Conservation (phyloP, 257 asterid genomes). For the Solanum verrucosum region DNA sequence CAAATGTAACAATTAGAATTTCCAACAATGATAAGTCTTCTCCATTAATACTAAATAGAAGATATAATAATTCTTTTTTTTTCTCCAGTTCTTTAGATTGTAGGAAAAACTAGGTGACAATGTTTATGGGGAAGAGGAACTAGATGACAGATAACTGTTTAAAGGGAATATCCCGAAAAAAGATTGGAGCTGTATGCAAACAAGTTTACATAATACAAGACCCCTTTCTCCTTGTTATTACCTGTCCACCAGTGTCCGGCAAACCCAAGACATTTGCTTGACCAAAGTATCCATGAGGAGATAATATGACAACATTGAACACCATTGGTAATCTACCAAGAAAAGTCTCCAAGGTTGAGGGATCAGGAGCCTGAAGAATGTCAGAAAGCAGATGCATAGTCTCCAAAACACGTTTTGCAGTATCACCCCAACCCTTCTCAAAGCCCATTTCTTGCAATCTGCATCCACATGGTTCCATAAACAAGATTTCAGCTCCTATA, state of each 20-base stretch:
- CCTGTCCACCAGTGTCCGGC: conserved; percentile 99
- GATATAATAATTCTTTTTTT: neutral
- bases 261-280: conserved; percentile 98
- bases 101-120: neutral
- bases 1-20: neutral
- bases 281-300: conserved; percentile 93
- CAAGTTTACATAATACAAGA: neutral
- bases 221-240: conserved; percentile 11
- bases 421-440: conserved; percentile 99
- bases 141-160: neutral
- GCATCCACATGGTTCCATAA: conserved; percentile 5
- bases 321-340: conserved; percentile 97
- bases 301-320: conserved; percentile 82
- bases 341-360: conserved; percentile 72
- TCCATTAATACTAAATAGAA: neutral
- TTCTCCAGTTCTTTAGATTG: neutral
- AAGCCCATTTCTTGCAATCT: conserved; percentile 96
- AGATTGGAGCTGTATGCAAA: neutral
- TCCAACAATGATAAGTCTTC: neutral
- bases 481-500: neutral
- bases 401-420: conserved; percentile 57
- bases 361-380: conserved; percentile 94
- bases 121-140: neutral
- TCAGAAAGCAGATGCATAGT: conserved; percentile 91
- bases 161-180: neutral